Evolutionary conservation across 23 red algal species (phyloP).

Genomic region (Gracilaria domingensis): DNA sequence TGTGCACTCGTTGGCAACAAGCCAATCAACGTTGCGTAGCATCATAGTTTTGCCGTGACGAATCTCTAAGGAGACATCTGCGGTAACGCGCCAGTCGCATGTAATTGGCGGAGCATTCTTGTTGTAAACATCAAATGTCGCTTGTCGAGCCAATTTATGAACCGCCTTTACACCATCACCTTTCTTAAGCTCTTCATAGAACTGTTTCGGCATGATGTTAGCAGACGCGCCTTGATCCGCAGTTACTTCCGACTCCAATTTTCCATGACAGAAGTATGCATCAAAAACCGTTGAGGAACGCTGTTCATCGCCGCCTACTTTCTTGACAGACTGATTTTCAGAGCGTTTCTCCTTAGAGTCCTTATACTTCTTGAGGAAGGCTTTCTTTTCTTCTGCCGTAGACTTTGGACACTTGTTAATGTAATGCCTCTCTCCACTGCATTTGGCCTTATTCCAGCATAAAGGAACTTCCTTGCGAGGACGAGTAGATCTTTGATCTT

Average conservation of each 20-base stretch:
- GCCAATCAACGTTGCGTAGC: slow-evolving; percentile 36
- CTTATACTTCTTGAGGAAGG: not conserved
- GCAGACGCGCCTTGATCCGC: not conserved
- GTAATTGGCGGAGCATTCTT: not conserved
- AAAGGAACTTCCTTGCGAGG: too few relatives aligned
- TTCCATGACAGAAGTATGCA: not conserved
- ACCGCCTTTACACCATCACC: not conserved
- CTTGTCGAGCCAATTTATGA: not conserved
- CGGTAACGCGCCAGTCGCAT: not conserved
- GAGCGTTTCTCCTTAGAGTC: not conserved
- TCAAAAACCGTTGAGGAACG: not conserved
- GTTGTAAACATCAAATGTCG: not conserved
- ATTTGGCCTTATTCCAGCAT: not conserved
- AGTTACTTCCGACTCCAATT: not conserved
- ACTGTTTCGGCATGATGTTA: not conserved
- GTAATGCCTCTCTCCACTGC: not conserved
- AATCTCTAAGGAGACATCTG: not conserved
- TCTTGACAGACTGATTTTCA: not conserved
- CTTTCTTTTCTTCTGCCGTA: not conserved
- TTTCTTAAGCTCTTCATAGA: not conserved
- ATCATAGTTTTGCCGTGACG: slow-evolving; percentile 27
- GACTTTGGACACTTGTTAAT: not conserved
- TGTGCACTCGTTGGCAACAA: not conserved
- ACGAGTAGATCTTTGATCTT: too few relatives aligned
- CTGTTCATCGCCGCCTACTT: not conserved